Base-by-base conservation (phyloP, 139 green algal species). In the Chlamydomonas sphaeroides region DNA sequence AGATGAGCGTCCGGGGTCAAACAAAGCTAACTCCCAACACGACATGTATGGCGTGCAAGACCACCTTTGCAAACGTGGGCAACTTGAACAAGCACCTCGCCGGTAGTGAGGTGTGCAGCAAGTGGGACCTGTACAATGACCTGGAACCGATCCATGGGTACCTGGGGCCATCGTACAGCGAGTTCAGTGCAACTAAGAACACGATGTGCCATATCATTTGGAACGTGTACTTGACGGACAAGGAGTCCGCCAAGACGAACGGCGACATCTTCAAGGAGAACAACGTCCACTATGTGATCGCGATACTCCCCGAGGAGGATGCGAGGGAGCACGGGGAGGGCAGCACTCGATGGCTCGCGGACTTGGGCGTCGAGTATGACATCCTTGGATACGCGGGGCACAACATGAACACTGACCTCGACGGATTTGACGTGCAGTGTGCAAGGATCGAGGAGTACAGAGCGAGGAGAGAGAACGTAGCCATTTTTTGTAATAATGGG, bases 201-300 rank as follows among this genome's bases (percentile, higher is more conserved):
- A 56, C 17, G 48, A 7, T 62, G 17, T 62, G 53, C 53, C 53
- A 62, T 17, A 62, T 62, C 53, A 62, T 62, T 30, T 62, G 53
- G 53, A 32, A 28, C 53, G 21, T 62, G 21, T 62, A 79, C 67
- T 20, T 73, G 56, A 79, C 71, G 53, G 79, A 79, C 25, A 39
- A 65, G n/a, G 41, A 78, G 33, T 38, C 63, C 41, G 56, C 56
- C 17, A 72, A 70, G 18, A 53, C 33, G 39, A 39, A 39, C 25
- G 66, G 78, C 30, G 68, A 57, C 10, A 72, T 84, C 62, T 35
- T 84, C 41, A 75, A 75, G 45, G 42, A 63, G 23, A 65, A 73
- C n/a, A 63, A 84, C 45, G 62, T 61, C n/a, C 53, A 39, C 4
- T 62, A 36, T 28, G 65, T 84, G 20, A 33, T 73, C 38, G 48